phyloP scores from a whole-genome alignment of 495 filamentous ascomycete species.

The Darksidea phi region DNA sequence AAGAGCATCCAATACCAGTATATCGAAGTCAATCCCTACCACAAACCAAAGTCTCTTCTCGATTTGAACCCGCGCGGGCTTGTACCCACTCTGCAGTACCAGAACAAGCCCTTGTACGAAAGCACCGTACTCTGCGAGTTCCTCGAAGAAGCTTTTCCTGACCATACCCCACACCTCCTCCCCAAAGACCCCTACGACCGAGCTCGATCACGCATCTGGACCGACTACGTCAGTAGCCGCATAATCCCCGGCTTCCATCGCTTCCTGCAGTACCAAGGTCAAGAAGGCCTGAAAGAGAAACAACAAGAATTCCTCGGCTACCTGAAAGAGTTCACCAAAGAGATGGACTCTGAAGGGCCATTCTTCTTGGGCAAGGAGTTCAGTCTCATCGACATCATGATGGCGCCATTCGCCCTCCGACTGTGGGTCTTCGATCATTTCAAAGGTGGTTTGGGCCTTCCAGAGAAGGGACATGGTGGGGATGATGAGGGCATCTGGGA shows the following conservation, averaged over 20 bases:
- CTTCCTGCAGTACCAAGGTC: conserved; percentile 57
- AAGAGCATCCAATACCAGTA: conserved; percentile 71
- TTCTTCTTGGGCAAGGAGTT: conserved; percentile 62
- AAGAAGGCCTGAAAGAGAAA: conserved; percentile 46
- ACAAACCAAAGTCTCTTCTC: conserved; percentile 62
- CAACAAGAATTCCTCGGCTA: conserved; percentile 43
- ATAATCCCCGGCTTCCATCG: conserved; percentile 65
- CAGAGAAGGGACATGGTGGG: conserved; percentile 49
- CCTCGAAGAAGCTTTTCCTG: conserved; percentile 64
- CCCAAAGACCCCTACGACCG: conserved; percentile 57
- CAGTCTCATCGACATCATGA: conserved; percentile 60
- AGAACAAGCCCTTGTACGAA: conserved; percentile 62
- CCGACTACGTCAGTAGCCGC: conserved; percentile 62
- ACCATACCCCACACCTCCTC: conserved; percentile 49
- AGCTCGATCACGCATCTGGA: conserved; percentile 64
- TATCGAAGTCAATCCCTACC: conserved; percentile 64
- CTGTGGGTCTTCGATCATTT: conserved; percentile 70
- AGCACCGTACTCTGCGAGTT: conserved; percentile 67
- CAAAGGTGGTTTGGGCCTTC: conserved; percentile 64
- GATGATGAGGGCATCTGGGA: conserved; percentile 56
- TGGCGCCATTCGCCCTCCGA: conserved; percentile 52
- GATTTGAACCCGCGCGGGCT: conserved; percentile 67
- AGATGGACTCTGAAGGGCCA: conserved; percentile 60
- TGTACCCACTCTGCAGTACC: conserved; percentile 61
- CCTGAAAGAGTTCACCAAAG: conserved; percentile 39